A percentile compares a stretch with the other conserved stretches of the same genome.
Evolutionary conservation across 192 early-diverging fungal genomes (phyloP).

Genomic region (Rhizophlyctis rosea): DNA sequence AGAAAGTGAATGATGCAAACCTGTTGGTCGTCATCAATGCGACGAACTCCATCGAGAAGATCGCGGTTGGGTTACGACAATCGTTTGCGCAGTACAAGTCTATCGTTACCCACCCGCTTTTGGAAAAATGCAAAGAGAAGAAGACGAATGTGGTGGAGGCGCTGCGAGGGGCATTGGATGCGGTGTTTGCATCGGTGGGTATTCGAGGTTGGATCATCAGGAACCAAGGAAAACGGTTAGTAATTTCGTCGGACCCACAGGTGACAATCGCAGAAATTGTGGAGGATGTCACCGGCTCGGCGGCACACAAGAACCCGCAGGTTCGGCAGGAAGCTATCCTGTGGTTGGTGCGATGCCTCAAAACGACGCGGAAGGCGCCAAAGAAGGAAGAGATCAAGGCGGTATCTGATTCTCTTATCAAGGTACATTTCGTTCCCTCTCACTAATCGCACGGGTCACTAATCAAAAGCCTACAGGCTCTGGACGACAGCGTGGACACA

Average conservation of each 20-base stretch:
- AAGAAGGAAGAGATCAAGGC: constrained; percentile 78
- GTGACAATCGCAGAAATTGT: constrained; percentile 66
- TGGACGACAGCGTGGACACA: constrained; percentile 80
- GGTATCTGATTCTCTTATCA: constrained; percentile 72
- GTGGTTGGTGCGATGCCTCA: constrained; percentile 72
- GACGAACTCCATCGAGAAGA: constrained; percentile 76
- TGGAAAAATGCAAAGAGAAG: constrained; percentile 95
- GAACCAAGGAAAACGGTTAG: background rate
- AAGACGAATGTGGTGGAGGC: constrained; percentile 87
- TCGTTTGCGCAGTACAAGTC: constrained; percentile 69
- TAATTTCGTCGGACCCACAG: too few relatives aligned
- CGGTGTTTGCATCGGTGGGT: constrained; percentile 68
- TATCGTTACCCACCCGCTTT: constrained; percentile 46
- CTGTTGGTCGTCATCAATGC: constrained; percentile 76
- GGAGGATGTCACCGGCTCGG: constrained; percentile 68
- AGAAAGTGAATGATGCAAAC: constrained; percentile 72
- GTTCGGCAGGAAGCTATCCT: constrained; percentile 73
- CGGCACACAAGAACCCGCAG: constrained; percentile 92
- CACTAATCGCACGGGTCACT: too few relatives aligned
- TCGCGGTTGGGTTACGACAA: constrained; percentile 77
- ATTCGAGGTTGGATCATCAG: constrained; percentile 16
- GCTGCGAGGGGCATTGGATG: constrained; percentile 74
- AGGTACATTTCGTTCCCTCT: constrained; percentile 24
- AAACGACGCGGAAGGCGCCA: constrained; percentile 65
- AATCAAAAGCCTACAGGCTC: too few relatives aligned